Conservation (phyloP, 331 rosid genomes). For the Acacia concinna region DNA sequence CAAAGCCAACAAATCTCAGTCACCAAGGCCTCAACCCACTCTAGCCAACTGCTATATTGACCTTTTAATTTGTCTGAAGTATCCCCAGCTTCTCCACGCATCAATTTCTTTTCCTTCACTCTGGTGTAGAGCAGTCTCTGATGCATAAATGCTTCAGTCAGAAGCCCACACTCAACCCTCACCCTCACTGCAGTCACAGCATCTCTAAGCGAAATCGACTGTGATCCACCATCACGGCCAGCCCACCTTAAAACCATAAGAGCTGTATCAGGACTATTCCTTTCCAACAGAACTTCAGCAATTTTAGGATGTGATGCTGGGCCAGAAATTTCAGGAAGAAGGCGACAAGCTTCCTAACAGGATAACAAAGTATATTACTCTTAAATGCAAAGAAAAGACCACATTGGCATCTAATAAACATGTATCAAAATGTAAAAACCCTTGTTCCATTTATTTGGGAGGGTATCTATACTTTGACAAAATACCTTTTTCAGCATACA, state of each 20-base stretch:
- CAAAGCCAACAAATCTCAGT: constrained; percentile 93
- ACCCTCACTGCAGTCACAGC: constrained; percentile 96
- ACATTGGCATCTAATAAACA: constrained; percentile 10
- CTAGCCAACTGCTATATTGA: constrained; percentile 52
- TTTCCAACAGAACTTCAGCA: constrained; percentile 88
- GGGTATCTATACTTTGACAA: neutral
- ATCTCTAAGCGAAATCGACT: constrained; percentile 68
- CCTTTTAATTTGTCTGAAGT: constrained; percentile 43
- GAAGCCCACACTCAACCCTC: constrained; percentile 93
- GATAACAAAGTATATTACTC: constrained; percentile 34
- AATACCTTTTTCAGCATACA: neutral
- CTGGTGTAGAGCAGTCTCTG: constrained; percentile 79
- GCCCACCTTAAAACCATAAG: constrained; percentile 93
- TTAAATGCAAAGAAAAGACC: constrained; percentile 21
- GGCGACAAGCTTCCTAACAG: constrained; percentile 83
- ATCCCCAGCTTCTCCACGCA: constrained; percentile 47
- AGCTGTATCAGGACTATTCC: constrained; percentile 86
- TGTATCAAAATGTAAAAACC: neutral
- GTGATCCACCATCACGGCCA: constrained; percentile 75
- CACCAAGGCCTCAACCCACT: constrained; percentile 88
- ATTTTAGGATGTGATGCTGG: constrained; percentile 91
- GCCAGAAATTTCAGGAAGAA: constrained; percentile 95
- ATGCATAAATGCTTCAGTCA: constrained; percentile 92
- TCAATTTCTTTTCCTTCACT: constrained; percentile 62
- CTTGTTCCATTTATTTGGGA: constrained; percentile 6